These are phyloP conservation scores for Cytospora schulzeri DNA, from an alignment of 2,329 filamentous ascomycete species.

Conservation along the genomic window DNA sequence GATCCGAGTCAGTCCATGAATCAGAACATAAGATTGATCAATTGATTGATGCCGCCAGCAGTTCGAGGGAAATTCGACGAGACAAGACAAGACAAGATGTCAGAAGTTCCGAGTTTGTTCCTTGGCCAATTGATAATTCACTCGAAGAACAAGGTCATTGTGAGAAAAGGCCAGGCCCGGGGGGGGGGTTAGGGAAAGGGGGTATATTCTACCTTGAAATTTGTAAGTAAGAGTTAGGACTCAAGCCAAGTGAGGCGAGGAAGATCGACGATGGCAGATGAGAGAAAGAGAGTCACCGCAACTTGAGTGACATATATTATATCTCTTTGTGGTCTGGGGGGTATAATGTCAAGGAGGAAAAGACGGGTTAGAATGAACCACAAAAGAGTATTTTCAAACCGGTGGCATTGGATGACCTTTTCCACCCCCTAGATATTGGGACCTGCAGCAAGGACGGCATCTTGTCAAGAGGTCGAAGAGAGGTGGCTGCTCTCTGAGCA, in stretches of 20 bases:
- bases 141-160: too few species aligned
- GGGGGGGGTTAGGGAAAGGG: background rate
- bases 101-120: background rate
- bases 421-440: background rate
- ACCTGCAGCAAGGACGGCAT: background rate
- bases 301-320: background rate
- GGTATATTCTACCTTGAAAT: background rate
- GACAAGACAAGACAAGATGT: background rate
- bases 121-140: background rate
- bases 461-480: background rate
- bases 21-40: background rate
- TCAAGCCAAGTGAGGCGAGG: background rate
- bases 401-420: background rate
- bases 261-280: background rate
- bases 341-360: background rate
- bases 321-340: background rate
- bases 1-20: slow-evolving; percentile 6
- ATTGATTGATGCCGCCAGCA: background rate
- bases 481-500: background rate
- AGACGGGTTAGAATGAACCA: too few species aligned
- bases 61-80: background rate
- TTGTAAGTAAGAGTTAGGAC: background rate
- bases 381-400: too few species aligned
- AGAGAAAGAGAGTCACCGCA: background rate
- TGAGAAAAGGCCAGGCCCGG: background rate